A percentile compares a stretch with the other conserved stretches of the same genome.
These are phyloP conservation scores for Cryoendolithus antarcticus DNA, from an alignment of 2,329 filamentous ascomycete species.

Conservation along the genomic window DNA sequence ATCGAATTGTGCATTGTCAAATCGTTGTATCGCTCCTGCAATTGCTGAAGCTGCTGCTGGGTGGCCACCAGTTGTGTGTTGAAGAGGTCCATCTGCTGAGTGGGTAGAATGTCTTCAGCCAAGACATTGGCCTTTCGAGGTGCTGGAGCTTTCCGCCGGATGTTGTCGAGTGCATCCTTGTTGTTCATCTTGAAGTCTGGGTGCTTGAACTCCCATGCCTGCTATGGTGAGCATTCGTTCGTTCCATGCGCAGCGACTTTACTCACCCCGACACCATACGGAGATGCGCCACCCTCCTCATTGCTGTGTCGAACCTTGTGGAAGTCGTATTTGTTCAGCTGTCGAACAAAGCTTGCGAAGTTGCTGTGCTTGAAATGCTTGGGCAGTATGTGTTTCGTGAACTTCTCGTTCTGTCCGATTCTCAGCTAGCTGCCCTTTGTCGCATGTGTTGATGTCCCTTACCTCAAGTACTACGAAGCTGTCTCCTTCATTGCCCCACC, in stretches of 20 bases:
- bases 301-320: constrained; percentile 93
- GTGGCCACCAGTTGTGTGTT: constrained; percentile 81
- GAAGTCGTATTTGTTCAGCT: constrained; percentile 57
- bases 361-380: constrained; percentile 98
- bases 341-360: constrained; percentile 64
- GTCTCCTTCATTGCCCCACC: constrained; percentile 90
- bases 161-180: constrained; percentile 93
- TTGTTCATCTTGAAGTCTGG: constrained; percentile 92
- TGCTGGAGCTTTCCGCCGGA: constrained; percentile 85
- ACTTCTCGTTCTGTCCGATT: constrained; percentile 72
- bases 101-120: constrained; percentile 64
- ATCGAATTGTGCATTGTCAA: constrained; percentile 55
- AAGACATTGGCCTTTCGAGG: constrained; percentile 57
- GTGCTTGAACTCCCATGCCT: constrained; percentile 96
- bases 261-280: constrained; percentile 66
- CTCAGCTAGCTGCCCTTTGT: constrained; percentile 4
- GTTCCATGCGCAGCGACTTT: neutral
- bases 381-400: constrained; percentile 90
- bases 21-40: constrained; percentile 76
- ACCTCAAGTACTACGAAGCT: constrained; percentile 97
- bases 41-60: constrained; percentile 78
- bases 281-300: constrained; percentile 70
- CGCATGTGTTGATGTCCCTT: constrained; percentile 13
- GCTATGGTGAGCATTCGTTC: constrained; percentile 18
- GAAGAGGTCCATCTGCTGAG: constrained; percentile 78